Conservation (phyloP, 1,284 basidiomycete species). For the Heliocybe sulcata region DNA sequence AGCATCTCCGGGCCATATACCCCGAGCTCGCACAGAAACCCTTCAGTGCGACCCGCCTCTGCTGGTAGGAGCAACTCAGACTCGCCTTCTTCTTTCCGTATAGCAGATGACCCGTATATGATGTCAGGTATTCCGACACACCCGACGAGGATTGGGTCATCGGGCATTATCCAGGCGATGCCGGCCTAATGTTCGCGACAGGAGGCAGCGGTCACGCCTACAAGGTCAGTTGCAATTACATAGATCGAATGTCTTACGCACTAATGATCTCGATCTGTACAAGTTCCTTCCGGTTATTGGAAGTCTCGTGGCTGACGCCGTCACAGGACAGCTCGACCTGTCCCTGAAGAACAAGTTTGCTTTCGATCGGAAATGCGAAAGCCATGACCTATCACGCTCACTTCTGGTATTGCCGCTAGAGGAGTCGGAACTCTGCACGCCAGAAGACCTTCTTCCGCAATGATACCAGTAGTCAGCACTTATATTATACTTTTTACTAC, state of each 20-base stretch:
- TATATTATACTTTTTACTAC: conserved; percentile 2
- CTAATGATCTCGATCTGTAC: background rate
- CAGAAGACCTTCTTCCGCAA: conserved; percentile 34
- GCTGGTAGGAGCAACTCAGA: conserved; percentile 52
- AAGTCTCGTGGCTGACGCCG: conserved; percentile 60
- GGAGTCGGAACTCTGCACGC: conserved; percentile 38
- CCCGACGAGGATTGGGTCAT: conserved; percentile 78
- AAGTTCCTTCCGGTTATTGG: conserved; percentile 85
- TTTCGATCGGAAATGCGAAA: conserved; percentile 28
- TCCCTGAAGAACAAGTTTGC: conserved; percentile 48
- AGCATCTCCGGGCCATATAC: conserved; percentile 49
- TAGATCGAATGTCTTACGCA: background rate
- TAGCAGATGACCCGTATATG: background rate
- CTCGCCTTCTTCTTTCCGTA: background rate
- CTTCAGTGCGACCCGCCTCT: conserved; percentile 66
- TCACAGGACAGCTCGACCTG: conserved; percentile 56
- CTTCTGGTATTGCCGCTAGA: conserved; percentile 31
- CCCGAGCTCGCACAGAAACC: conserved; percentile 67
- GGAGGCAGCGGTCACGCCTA: conserved; percentile 79
- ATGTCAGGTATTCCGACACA: conserved; percentile 66
- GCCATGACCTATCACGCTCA: conserved; percentile 27
- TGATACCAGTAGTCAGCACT: background rate
- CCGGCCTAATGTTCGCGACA: conserved; percentile 62
- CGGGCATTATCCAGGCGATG: conserved; percentile 51
- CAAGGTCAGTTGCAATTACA: conserved; percentile 42